These are phyloP conservation scores for Calonectria pteridis DNA, from an alignment of 2,329 filamentous ascomycete genomes.

Conservation along the genomic window DNA sequence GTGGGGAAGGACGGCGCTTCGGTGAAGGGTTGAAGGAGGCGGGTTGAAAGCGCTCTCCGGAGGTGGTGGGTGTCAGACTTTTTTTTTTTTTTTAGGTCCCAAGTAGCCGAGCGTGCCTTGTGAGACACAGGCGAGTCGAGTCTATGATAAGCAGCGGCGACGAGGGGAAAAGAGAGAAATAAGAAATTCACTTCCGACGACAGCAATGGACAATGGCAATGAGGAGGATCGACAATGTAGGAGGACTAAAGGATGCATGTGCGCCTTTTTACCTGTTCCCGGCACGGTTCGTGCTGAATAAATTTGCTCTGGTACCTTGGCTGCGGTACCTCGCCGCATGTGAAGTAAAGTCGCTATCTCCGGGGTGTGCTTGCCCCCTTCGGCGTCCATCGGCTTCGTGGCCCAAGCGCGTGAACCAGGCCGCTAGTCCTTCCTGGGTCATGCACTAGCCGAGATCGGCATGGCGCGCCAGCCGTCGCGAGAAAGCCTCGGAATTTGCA, in stretches of 20 bases:
- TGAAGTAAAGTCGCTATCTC: conserved; percentile 46
- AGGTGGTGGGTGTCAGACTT: conserved; percentile 34
- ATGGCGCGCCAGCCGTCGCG: conserved; percentile 36
- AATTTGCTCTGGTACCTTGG: conserved; percentile 33
- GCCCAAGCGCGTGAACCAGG: conserved; percentile 35
- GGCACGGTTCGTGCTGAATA: conserved; percentile 33
- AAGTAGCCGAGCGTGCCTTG: conserved; percentile 12
- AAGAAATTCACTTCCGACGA: conserved; percentile 11
- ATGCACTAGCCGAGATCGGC: conserved; percentile 16
- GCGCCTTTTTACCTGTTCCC: conserved; percentile 42
- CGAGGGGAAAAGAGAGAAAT: not conserved
- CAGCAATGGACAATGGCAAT: conserved; percentile 13
- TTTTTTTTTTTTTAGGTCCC: conserved; percentile 30
- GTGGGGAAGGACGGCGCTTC: conserved; percentile 5
- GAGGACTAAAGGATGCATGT: conserved; percentile 26
- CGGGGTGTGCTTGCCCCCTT: conserved; percentile 32
- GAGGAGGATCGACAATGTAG: conserved; percentile 9
- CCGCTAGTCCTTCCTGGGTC: conserved; percentile 29
- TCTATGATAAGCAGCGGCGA: conserved; percentile 5
- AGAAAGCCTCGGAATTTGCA: conserved; percentile 46
- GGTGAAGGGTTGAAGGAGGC: not conserved
- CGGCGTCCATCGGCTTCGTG: conserved; percentile 36
- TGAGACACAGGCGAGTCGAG: conserved; percentile 10
- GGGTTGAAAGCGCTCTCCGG: not conserved
- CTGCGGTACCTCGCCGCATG: conserved; percentile 35